Percentiles rank a stretch among this genome's conserved stretches.
These are phyloP conservation scores for Penicillium sp. DNA, from an alignment of 2,329 filamentous ascomycete genomes.

Conservation along the genomic window DNA sequence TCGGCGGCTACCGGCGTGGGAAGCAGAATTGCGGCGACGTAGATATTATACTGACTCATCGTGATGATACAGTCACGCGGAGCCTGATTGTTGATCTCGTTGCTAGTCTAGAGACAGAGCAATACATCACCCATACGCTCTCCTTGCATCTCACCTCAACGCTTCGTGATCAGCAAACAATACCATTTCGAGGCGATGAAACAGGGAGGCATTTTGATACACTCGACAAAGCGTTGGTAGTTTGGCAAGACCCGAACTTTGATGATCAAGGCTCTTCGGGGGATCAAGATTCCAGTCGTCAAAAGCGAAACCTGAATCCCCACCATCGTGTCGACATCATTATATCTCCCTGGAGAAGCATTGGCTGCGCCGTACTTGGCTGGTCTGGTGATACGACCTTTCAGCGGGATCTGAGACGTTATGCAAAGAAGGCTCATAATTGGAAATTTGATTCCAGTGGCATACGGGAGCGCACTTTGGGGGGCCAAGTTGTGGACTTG, in stretches of 20 bases:
- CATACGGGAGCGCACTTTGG: conserved; percentile 66
- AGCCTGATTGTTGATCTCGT: conserved; percentile 75
- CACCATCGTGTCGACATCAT: conserved; percentile 93
- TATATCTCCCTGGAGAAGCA: conserved; percentile 81
- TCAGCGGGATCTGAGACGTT: conserved; percentile 78
- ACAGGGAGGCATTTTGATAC: conserved; percentile 70
- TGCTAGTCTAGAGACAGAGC: conserved; percentile 64
- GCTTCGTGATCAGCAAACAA: conserved; percentile 67
- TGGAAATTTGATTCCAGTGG: conserved; percentile 94
- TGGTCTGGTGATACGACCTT: conserved; percentile 92
- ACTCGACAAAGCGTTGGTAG: conserved; percentile 86
- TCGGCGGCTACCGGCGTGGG: conserved; percentile 79
- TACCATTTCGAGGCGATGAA: conserved; percentile 53
- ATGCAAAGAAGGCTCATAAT: conserved; percentile 69
- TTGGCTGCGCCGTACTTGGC: conserved; percentile 82
- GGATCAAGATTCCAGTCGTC: background rate
- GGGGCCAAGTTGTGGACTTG: conserved; percentile 69
- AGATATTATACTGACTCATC: conserved; percentile 81
- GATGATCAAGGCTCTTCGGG: conserved; percentile 31
- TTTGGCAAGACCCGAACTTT: conserved; percentile 75
- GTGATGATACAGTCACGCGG: conserved; percentile 65
- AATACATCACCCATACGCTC: conserved; percentile 80
- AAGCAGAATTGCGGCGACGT: conserved; percentile 76
- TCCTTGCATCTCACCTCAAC: conserved; percentile 69
- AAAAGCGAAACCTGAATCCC: conserved; percentile 64